Base-by-base conservation (phyloP, 139 green algal genomes). In the Edaphochlamys debaryana region DNA sequence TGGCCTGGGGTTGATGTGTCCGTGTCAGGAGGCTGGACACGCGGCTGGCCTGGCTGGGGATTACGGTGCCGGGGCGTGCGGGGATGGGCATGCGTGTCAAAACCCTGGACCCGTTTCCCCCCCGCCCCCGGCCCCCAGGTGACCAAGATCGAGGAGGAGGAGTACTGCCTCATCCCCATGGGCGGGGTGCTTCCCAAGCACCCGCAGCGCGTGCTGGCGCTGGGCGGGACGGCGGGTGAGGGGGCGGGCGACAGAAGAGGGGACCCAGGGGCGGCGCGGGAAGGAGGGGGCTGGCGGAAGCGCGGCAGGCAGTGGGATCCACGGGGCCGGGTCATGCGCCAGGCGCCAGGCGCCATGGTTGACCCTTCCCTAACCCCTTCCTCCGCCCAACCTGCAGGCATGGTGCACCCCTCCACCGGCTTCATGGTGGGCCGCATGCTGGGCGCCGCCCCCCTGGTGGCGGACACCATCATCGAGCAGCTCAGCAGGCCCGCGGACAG, bases 121-220 rank as follows among this genome's bases (percentile, higher is more conserved):
- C n/a, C n/a, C n/a, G n/a, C 52, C 17, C 38, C 67, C 25, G 34
- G 6, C 36, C 13, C 20, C 60, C 89, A 93, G 79, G 87, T 98
- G 50, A 96, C 89, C 50, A 68, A 69, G 1, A 89, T 99, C 8
- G 90, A 96, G 82, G 97, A 99, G 85, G 96, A 99, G 89, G 97
- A 99, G 94, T 99, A 97, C 76, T 99, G 97, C 88, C 84, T 98
- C 36, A 99, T 99, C 56, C 97, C 97, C 32, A 99, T 99, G 97
- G 97, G 97, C 23, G 96, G 97, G 25, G 94, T 96, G n/a, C 87
- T 99, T 88, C 97, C 97, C 0, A 86, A 63, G 23, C 89, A 98
- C n/a, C 96, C 96, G 29, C 97, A 99, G 90, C 93, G 96, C 11
- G 94, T 98, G 69, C 86, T 99, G 48, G 97, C 95, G n/a, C 90